Percentiles rank a stretch among this genome's conserved stretches.
Conservation (phyloP, 2,329 filamentous ascomycete genomes). For the Fusarium chlamydosporum region DNA sequence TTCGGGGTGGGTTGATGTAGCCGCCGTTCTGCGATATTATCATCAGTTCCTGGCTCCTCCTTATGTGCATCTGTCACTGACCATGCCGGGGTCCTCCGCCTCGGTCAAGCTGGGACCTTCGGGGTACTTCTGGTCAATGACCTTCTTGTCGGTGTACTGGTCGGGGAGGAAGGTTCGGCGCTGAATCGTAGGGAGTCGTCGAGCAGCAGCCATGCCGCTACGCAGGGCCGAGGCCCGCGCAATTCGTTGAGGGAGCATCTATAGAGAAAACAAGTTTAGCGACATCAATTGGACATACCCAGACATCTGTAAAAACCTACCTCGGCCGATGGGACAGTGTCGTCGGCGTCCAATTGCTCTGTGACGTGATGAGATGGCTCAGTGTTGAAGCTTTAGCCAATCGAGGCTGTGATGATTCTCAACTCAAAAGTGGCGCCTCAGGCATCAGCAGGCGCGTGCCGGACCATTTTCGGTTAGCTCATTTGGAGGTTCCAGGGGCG, state of each 20-base stretch:
- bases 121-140: constrained; percentile 68
- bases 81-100: constrained; percentile 76
- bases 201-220: constrained; percentile 61
- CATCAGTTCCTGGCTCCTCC: constrained; percentile 40
- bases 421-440: constrained; percentile 52
- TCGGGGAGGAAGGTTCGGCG: constrained; percentile 70
- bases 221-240: constrained; percentile 64
- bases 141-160: constrained; percentile 61
- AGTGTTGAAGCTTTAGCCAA: constrained; percentile 52
- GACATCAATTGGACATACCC: constrained; percentile 24
- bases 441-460: constrained; percentile 51
- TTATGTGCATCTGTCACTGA: constrained; percentile 57
- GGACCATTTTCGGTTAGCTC: constrained; percentile 50
- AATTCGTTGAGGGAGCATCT: constrained; percentile 75
- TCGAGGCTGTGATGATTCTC: constrained; percentile 54
- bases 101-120: constrained; percentile 65
- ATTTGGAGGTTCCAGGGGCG: constrained; percentile 42
- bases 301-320: constrained; percentile 41
- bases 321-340: constrained; percentile 53
- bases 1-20: constrained; percentile 81
- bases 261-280: constrained; percentile 32
- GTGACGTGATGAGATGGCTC: constrained; percentile 52
- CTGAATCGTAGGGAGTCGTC: constrained; percentile 68
- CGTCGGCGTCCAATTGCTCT: constrained; percentile 57
- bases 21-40: constrained; percentile 77